phyloP scores from a whole-genome alignment of 2,329 filamentous ascomycete genomes.

The Lasiodiplodia gonubiensis region DNA sequence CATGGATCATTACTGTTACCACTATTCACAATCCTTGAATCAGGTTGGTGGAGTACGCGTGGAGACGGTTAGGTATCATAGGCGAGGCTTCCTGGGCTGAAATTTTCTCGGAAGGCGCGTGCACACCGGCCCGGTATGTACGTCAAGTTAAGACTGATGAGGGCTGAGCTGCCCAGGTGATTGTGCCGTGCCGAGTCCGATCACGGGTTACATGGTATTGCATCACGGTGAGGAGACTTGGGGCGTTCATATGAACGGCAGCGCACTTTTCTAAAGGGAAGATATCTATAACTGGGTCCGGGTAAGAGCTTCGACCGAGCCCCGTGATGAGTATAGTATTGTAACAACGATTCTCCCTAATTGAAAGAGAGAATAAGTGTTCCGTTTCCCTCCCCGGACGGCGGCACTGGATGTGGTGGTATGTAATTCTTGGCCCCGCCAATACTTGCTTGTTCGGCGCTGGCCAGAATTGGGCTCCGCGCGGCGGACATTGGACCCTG shows the following conservation, averaged over 20 bases:
- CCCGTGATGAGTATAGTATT: neutral
- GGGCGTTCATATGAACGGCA: neutral
- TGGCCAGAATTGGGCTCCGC: neutral
- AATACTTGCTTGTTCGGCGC: neutral
- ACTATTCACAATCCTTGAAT: neutral
- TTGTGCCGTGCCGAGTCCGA: neutral
- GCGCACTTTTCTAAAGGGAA: neutral
- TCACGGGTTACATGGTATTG: neutral
- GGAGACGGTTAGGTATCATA: neutral
- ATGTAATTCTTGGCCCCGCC: too few species aligned
- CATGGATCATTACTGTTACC: neutral
- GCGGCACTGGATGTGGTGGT: too few species aligned
- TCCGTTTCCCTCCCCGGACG: neutral
- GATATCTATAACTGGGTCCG: neutral
- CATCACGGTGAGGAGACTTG: neutral
- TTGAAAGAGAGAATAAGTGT: neutral
- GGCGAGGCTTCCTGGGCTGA: neutral
- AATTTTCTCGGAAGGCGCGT: neutral
- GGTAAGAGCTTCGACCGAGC: neutral
- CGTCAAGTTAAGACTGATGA: neutral
- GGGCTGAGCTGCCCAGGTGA: neutral
- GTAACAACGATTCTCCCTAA: neutral
- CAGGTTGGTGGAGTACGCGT: neutral
- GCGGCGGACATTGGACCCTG: neutral
- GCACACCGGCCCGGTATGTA: neutral